Evolutionary conservation across 2,329 filamentous ascomycete species (phyloP).

Genomic region (Cordyceps cicadae): DNA sequence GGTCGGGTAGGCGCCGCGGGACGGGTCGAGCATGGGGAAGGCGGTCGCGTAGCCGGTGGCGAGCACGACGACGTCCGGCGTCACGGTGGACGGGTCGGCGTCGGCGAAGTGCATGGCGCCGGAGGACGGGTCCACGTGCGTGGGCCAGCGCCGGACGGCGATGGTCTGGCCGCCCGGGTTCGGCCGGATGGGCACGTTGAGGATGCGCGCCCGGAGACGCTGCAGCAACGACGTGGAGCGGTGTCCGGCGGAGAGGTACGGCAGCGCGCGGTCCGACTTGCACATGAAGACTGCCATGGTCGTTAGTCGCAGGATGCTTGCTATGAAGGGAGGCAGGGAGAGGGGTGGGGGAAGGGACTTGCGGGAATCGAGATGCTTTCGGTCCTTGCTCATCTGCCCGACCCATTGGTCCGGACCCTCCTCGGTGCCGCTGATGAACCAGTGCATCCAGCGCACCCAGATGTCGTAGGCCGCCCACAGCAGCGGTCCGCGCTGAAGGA

Average conservation of each 20-base stretch:
- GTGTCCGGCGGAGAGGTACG: slow-evolving; percentile 33
- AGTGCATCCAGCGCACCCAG: slow-evolving; percentile 36
- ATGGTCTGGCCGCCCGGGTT: slow-evolving; percentile 30
- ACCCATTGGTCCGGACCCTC: slow-evolving; percentile 41
- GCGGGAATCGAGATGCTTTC: slow-evolving; percentile 29
- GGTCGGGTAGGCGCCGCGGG: slow-evolving; percentile 26
- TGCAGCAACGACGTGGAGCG: slow-evolving; percentile 26
- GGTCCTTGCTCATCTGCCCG: slow-evolving; percentile 31
- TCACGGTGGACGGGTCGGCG: not conserved
- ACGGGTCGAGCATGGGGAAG: slow-evolving; percentile 31
- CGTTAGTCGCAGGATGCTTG: not conserved
- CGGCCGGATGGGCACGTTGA: slow-evolving; percentile 32
- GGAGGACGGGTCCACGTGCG: slow-evolving; percentile 23
- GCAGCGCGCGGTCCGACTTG: slow-evolving; percentile 35
- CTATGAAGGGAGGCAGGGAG: too few species aligned
- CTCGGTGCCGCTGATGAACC: slow-evolving; percentile 35
- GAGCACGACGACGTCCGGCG: slow-evolving; percentile 36
- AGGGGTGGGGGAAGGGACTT: slow-evolving; percentile 9
- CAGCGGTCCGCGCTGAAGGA: slow-evolving; percentile 32
- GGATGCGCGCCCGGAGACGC: slow-evolving; percentile 27
- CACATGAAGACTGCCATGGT: slow-evolving; percentile 30
- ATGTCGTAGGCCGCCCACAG: slow-evolving; percentile 39
- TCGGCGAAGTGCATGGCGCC: slow-evolving; percentile 30
- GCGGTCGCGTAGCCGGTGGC: slow-evolving; percentile 38
- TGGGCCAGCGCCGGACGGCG: slow-evolving; percentile 37